Conservation (phyloP, 1,139 yeast genomes). For the Geotrichum armillariae region DNA sequence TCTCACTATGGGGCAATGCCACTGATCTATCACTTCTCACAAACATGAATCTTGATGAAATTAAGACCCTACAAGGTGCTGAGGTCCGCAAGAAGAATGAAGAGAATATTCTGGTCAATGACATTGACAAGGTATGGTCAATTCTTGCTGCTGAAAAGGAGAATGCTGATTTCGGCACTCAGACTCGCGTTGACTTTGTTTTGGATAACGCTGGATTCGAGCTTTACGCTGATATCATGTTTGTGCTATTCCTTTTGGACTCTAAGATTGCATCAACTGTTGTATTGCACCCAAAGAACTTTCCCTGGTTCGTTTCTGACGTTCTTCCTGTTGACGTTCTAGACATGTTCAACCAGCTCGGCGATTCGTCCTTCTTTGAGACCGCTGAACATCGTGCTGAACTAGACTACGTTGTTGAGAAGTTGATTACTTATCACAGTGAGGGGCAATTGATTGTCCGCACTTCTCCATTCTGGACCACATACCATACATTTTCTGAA, state of each 20-base stretch:
- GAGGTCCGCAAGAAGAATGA: constrained; percentile 82
- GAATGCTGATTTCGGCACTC: constrained; percentile 27
- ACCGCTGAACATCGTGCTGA: constrained; percentile 14
- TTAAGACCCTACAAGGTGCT: constrained; percentile 87
- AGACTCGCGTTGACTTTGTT: constrained; percentile 70
- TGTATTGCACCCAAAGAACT: constrained; percentile 81
- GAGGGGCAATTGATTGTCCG: constrained; percentile 56
- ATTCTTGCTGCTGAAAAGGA: constrained; percentile 34
- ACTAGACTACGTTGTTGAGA: constrained; percentile 49
- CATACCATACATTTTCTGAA: constrained; percentile 66
- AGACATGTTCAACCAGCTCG: constrained; percentile 58
- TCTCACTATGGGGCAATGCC: constrained; percentile 97
- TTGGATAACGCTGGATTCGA: constrained; percentile 97
- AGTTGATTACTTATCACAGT: constrained; percentile 49
- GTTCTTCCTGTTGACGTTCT: constrained; percentile 81
- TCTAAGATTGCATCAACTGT: constrained; percentile 60
- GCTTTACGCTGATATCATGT: constrained; percentile 80
- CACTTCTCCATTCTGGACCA: constrained; percentile 85
- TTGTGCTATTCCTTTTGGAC: constrained; percentile 75
- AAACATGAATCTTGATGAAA: constrained; percentile 74
- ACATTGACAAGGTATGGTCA: constrained; percentile 68
- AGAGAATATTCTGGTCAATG: constrained; percentile 78
- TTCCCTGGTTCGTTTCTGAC: constrained; percentile 98
- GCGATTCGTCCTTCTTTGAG: constrained; percentile 50
- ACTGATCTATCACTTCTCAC: constrained; percentile 82